Conservation (phyloP, 352 stramenopile genomes). For the Phytophthora fragariaefolia region DNA sequence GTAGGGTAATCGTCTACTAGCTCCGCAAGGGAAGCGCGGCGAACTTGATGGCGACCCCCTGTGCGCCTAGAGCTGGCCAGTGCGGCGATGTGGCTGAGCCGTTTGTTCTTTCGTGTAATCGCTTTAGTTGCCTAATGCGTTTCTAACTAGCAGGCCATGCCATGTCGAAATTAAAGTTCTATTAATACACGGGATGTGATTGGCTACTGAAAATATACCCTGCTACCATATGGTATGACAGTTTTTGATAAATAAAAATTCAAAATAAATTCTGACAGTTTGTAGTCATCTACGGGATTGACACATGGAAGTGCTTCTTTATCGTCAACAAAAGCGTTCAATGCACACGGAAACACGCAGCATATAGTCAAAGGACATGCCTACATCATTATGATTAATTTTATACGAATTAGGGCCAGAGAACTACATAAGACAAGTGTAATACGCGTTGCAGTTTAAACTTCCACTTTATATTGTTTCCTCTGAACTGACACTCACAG, state of each 20-base stretch:
- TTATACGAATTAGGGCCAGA: not conserved
- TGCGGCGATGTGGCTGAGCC: not conserved
- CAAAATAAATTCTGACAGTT: not conserved
- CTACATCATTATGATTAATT: not conserved
- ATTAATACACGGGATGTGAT: no score
- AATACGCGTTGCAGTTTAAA: not conserved
- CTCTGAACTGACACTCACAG: not conserved
- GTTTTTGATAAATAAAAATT: no score
- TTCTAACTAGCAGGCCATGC: no score
- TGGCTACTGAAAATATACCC: no score
- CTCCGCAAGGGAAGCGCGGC: not conserved
- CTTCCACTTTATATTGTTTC: not conserved
- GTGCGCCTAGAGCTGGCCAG: not conserved
- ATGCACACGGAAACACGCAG: not conserved
- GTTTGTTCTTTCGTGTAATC: not conserved
- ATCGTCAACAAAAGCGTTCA: not conserved
- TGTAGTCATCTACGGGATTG: not conserved
- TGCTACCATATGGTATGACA: no score
- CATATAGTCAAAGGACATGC: not conserved
- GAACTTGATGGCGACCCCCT: not conserved
- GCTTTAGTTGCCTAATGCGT: no score
- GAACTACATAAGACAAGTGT: not conserved
- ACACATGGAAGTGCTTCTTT: not conserved
- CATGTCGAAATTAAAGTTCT: no score
- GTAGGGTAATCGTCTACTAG: not conserved